Conservation (phyloP, 2,329 filamentous ascomycete species). For the Paramyrothecium roridum region DNA sequence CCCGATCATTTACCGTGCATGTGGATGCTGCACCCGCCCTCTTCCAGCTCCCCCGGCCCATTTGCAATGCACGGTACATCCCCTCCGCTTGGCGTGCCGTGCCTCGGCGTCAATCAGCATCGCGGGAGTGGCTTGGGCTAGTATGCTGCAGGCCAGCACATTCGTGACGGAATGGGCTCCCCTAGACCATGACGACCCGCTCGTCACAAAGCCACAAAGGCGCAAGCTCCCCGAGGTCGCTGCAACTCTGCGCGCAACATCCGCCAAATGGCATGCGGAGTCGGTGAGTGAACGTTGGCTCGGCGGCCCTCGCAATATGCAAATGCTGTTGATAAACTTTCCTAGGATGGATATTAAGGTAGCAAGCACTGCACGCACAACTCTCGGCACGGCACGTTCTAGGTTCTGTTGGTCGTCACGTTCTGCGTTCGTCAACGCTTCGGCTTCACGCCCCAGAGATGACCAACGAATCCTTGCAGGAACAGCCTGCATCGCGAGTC, state of each 20-base stretch:
- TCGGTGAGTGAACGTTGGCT: neutral
- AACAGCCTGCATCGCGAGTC: too few species aligned
- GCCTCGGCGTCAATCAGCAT: neutral
- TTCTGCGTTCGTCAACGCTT: too few species aligned
- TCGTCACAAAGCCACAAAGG: neutral
- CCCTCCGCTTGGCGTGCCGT: neutral
- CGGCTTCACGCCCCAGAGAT: too few species aligned
- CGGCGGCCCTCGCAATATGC: neutral
- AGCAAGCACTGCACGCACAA: too few species aligned
- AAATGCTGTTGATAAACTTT: too few species aligned
- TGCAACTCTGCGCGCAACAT: neutral
- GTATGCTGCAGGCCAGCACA: neutral
- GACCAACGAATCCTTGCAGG: too few species aligned
- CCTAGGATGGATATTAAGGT: too few species aligned
- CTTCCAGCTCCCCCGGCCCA: neutral
- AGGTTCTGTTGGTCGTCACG: too few species aligned
- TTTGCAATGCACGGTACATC: neutral
- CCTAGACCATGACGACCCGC: neutral
- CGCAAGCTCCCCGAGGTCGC: too few species aligned
- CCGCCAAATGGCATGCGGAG: neutral
- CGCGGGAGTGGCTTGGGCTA: neutral
- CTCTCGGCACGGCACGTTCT: too few species aligned
- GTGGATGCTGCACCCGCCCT: too few species aligned
- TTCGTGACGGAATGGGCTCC: neutral
- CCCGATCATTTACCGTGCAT: too few species aligned